Conservation (phyloP, 768 basidiomycete genomes). For the Leccinum aurantiacum region DNA sequence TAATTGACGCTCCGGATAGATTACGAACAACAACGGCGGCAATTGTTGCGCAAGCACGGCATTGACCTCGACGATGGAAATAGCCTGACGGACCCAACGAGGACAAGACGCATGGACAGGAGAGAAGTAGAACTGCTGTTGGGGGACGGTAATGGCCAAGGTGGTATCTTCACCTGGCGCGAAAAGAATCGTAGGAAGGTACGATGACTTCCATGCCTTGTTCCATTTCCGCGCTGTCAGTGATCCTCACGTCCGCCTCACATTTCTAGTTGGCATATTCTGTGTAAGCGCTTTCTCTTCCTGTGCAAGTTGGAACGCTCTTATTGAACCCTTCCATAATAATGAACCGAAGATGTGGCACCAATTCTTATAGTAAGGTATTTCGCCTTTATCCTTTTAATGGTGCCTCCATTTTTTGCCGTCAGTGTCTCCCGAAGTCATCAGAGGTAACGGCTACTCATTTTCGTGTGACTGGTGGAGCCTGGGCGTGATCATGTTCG, state of each 20-base stretch:
- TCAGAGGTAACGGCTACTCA: slow-evolving; percentile 88
- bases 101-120: slow-evolving; percentile 76
- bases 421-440: slow-evolving; percentile 87
- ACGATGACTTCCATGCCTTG: slow-evolving; percentile 33
- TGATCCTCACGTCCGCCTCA: slow-evolving; percentile 24
- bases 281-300: slow-evolving; percentile 56
- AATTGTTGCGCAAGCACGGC: slow-evolving; percentile 88
- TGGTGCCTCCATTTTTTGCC: slow-evolving; percentile 26
- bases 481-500: slow-evolving; percentile 94
- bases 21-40: slow-evolving; percentile 90
- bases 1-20: slow-evolving; percentile 46
- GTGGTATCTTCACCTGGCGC: slow-evolving; percentile 91
- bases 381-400: slow-evolving; percentile 27
- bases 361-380: slow-evolving; percentile 80
- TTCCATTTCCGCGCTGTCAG: slow-evolving; percentile 29
- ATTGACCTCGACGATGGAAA: slow-evolving; percentile 87
- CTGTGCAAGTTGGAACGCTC: slow-evolving; percentile 9
- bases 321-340: slow-evolving; percentile 30
- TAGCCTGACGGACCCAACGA: slow-evolving; percentile 61
- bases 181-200: slow-evolving; percentile 93
- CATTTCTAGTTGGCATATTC: slow-evolving; percentile 75
- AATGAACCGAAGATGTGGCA: slow-evolving; percentile 62
- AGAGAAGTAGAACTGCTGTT: slow-evolving; percentile 82
- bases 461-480: slow-evolving; percentile 99
- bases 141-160: slow-evolving; percentile 78